A percentile compares a stretch with the other conserved stretches of the same genome.
Evolutionary conservation across 75 land plant genomes (phyloP).

Genomic region (Sequoia sempervirens): DNA sequence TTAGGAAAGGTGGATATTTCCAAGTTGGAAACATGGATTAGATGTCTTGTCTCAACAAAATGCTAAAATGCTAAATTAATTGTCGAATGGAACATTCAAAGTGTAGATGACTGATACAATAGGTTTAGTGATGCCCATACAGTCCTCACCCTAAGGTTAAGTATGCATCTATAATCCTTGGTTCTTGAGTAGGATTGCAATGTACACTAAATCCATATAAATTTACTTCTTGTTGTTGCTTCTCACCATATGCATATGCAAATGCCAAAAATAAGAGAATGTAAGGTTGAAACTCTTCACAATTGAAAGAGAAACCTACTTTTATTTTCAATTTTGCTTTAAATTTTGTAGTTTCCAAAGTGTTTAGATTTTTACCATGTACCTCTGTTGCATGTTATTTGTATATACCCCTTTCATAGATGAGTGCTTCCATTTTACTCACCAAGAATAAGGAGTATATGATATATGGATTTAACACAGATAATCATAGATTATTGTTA

Average conservation of each 20-base stretch:
- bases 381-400: not conserved
- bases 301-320: not conserved
- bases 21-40: not conserved
- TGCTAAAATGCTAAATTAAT: not conserved
- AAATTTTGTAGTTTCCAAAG: not conserved
- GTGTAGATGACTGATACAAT: not conserved
- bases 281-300: not conserved
- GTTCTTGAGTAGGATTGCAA: too few species aligned
- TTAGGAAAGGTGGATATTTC: not conserved
- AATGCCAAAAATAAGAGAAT: not conserved
- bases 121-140: too few species aligned
- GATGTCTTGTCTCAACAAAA: not conserved
- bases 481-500: constrained; percentile 3
- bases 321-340: not conserved
- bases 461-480: not conserved
- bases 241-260: not conserved
- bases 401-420: not conserved
- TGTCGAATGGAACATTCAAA: not conserved
- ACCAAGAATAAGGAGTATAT: not conserved
- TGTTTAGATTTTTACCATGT: not conserved
- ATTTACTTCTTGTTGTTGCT: too few species aligned
- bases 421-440: not conserved
- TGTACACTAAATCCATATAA: too few species aligned
- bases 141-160: too few species aligned
- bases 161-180: too few species aligned